Base-by-base conservation (phyloP, 371 early-diverging fungal genomes). In the Nematocida sp. region DNA sequence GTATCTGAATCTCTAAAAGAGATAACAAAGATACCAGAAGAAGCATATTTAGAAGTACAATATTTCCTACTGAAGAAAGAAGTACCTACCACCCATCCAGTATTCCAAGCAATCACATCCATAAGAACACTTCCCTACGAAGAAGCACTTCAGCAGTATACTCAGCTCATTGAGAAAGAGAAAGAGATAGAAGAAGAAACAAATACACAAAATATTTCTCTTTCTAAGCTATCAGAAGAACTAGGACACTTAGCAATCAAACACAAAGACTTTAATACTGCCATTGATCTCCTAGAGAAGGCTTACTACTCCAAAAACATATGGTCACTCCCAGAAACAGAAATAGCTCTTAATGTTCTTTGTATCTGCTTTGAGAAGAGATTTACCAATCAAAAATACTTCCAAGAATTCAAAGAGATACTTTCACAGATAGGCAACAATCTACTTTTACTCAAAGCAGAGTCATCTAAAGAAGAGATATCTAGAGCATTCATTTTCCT, bases 351-450 rank as follows among this genome's bases (percentile, higher is more conserved):
- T 9, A 17, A 11, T 11, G 51, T 60, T 1, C 61, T 70, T 34
- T 57, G 45, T 38, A 37, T 70, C 49, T 70, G 74, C 53, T 70
- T 70, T 70, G 74, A 70, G 38, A 17, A 57, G 21, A 58, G 37
- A 7, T 60, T 70, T 58, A 27, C 25, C 11, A 43, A 60, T 5
- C 32, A 35, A 25, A 27, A 47, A 29, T 70, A 41, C 51, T 70
- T 70, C 34, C 23, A 23, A 3, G 47, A 31, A 5, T 70, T 70
- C 47, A 70, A 70, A 32, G 32, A 49, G 34, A 47, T 23, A 1
- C 51, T 70, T 17, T 31, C 34, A 9, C 19, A 4, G 7, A 34
- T 70, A 31, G 74, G 74, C 35, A 43, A 61, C 32, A 70, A 70
- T 31, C 58, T 60, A 11, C 60, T 70, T 17, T 61, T 70, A 34